Conservation (phyloP, 192 early-diverging fungal species). For the Entophlyctis helioformis region DNA sequence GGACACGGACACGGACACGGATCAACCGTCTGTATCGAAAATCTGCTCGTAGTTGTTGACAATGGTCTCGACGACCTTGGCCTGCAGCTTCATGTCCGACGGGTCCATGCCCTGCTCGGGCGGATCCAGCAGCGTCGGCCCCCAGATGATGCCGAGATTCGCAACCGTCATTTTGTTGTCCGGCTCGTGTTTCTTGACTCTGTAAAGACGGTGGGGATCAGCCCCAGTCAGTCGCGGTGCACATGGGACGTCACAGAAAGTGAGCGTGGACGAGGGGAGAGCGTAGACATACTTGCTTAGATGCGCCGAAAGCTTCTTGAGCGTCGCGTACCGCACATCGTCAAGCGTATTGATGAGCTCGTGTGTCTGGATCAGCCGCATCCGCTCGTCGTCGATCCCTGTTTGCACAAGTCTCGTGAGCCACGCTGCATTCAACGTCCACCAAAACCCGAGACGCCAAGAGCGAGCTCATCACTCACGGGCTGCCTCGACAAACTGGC, state of each 20-base stretch:
- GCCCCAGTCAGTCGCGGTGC: neutral
- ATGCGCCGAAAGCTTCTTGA: conserved; percentile 70
- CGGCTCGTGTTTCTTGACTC: conserved; percentile 62
- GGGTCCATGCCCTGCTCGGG: conserved; percentile 17
- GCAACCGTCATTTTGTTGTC: conserved; percentile 79
- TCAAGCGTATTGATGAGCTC: conserved; percentile 63
- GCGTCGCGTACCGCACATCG: conserved; percentile 72
- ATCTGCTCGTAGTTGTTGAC: conserved; percentile 51
- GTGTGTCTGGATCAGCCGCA: conserved; percentile 56
- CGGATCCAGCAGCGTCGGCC: conserved; percentile 68
- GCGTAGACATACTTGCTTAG: conserved; percentile 66
- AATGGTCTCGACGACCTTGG: conserved; percentile 51
- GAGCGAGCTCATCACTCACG: conserved; percentile 26
- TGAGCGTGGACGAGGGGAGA: too few relatives aligned
- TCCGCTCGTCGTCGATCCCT: conserved; percentile 53
- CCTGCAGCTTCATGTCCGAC: conserved; percentile 50
- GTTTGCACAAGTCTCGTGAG: neutral
- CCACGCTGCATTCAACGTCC: neutral
- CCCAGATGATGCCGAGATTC: conserved; percentile 89
- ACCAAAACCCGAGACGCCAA: neutral
- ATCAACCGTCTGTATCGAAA: too few relatives aligned
- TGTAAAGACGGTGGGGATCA: conserved; percentile 11
- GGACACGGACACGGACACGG: too few relatives aligned
- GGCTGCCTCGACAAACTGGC: conserved; percentile 58
- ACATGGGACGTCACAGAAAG: conserved; percentile 1